Conservation (phyloP, 495 filamentous ascomycete genomes). For the Chlorociboria aeruginascens region DNA sequence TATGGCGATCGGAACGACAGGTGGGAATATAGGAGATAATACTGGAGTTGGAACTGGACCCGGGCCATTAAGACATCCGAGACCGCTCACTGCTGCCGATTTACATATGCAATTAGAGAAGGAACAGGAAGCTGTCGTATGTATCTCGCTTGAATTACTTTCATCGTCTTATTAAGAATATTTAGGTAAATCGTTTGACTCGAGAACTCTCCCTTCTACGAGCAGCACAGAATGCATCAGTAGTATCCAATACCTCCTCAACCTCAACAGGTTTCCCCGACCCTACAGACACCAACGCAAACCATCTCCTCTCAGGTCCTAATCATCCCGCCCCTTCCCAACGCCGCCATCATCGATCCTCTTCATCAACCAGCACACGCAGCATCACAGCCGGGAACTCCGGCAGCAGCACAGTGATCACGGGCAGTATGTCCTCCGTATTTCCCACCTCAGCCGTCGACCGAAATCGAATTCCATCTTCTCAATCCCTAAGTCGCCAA, state of each 20-base stretch:
- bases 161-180: constrained; percentile 4
- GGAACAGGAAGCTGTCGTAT: constrained; percentile 87
- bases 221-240: constrained; percentile 66
- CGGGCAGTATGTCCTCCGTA: constrained; percentile 26
- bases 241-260: constrained; percentile 70
- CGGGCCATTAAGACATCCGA: constrained; percentile 67
- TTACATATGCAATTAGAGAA: constrained; percentile 80
- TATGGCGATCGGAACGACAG: not conserved
- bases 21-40: constrained; percentile 31
- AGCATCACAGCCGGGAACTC: constrained; percentile 35
- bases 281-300: constrained; percentile 33
- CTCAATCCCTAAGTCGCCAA: constrained; percentile 21
- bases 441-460: constrained; percentile 26
- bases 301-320: constrained; percentile 36
- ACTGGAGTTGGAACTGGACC: constrained; percentile 47
- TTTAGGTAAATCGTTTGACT: constrained; percentile 80
- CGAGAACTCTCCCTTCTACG: constrained; percentile 73
- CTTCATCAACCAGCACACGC: constrained; percentile 47
- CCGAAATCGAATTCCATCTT: constrained; percentile 14
- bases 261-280: constrained; percentile 48
- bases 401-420: constrained; percentile 23
- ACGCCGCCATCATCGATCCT: constrained; percentile 52
- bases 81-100: constrained; percentile 76
- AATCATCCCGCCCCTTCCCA: constrained; percentile 36
- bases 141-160: constrained; percentile 16